A percentile compares a stretch with the other conserved stretches of the same genome.
Conservation (phyloP, 2,329 filamentous ascomycete genomes). For the Calonectria hawksworthii region DNA sequence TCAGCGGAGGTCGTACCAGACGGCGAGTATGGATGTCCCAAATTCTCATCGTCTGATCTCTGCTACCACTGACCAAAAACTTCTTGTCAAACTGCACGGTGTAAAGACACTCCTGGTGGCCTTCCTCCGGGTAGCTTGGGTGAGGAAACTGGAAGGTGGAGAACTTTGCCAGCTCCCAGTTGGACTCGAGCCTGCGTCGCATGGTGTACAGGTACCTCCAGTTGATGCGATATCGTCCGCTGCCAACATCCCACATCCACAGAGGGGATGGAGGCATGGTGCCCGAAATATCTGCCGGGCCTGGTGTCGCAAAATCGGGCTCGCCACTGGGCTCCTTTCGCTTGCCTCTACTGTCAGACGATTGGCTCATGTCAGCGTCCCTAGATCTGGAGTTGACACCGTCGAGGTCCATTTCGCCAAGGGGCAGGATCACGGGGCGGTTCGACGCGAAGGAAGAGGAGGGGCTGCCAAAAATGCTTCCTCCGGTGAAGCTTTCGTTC, state of each 20-base stretch:
- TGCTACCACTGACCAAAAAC: constrained; percentile 92
- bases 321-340: constrained; percentile 54
- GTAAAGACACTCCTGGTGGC: constrained; percentile 94
- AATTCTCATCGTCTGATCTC: constrained; percentile 88
- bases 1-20: constrained; percentile 79
- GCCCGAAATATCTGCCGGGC: constrained; percentile 45
- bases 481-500: constrained; percentile 38
- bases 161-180: constrained; percentile 89
- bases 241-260: constrained; percentile 65
- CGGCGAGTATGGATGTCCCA: constrained; percentile 90
- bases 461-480: constrained; percentile 54
- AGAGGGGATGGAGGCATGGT: constrained; percentile 60
- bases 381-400: constrained; percentile 46
- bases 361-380: constrained; percentile 47
- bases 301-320: constrained; percentile 48
- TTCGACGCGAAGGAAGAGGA: constrained; percentile 49
- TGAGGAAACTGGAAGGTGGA: constrained; percentile 93
- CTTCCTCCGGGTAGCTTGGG: constrained; percentile 82
- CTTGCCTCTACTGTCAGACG: constrained; percentile 50
- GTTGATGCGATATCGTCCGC: constrained; percentile 76
- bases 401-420: constrained; percentile 50
- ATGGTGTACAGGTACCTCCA: constrained; percentile 96
- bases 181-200: constrained; percentile 85
- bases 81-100: constrained; percentile 90
- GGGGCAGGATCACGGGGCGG: constrained; percentile 40